These are phyloP conservation scores for Ziziphus jujuba DNA, from an alignment of 306 rosid genomes.

Conservation along the genomic window DNA sequence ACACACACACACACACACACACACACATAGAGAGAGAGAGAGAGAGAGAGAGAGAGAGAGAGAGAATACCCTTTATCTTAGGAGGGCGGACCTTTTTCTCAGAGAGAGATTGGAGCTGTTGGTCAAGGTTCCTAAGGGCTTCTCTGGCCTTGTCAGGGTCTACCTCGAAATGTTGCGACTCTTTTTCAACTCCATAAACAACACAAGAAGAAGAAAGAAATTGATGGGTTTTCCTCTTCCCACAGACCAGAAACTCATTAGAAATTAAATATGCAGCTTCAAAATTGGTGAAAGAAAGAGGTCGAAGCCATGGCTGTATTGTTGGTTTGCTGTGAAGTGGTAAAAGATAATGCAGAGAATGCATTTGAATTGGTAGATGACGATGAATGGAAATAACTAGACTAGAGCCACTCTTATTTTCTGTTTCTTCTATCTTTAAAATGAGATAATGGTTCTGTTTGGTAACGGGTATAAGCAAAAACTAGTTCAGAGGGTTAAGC, in stretches of 20 bases:
- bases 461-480: no score
- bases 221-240: background rate
- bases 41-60: conserved; percentile 4
- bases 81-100: conserved; percentile 46
- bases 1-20: no score
- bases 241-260: conserved; percentile 16
- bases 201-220: conserved; percentile 7
- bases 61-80: conserved; percentile 46
- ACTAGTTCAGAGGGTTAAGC: no score
- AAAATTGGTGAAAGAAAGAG: background rate
- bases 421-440: no score
- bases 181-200: conserved; percentile 51
- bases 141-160: conserved; percentile 83
- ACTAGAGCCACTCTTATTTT: background rate
- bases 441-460: no score
- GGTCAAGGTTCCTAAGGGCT: conserved; percentile 77
- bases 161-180: conserved; percentile 65
- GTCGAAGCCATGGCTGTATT: conserved; percentile 11
- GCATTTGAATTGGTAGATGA: conserved; percentile 32
- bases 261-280: background rate
- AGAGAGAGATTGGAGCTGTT: conserved; percentile 66
- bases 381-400: background rate
- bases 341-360: conserved; percentile 34
- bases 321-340: conserved; percentile 35
- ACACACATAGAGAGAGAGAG: background rate